Evolutionary conservation across 129 eudicot species (phyloP).

Genomic region (Dittrichia graveolens): DNA sequence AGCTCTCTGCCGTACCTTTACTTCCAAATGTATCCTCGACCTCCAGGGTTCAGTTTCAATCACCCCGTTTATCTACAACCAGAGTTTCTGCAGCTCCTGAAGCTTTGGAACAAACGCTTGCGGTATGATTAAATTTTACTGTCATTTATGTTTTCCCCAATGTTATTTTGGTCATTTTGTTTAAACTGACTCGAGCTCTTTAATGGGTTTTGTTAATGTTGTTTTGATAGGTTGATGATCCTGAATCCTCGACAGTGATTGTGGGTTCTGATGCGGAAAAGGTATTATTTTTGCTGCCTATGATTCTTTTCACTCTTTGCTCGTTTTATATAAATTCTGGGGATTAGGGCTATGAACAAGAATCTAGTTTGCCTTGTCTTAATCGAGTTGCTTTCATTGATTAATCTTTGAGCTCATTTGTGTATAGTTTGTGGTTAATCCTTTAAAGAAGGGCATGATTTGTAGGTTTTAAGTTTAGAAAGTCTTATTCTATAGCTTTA

Average conservation of each 20-base stretch:
- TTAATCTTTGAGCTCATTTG: background rate
- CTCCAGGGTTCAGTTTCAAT: constrained; percentile 33
- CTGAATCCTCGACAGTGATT: constrained; percentile 30
- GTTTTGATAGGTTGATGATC: constrained; percentile 20
- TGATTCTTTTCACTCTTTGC: background rate
- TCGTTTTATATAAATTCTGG: constrained; percentile 10
- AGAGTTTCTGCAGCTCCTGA: constrained; percentile 56
- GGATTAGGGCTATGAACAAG: constrained; percentile 19
- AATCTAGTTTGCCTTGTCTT: constrained; percentile 9
- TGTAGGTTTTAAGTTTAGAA: too few species aligned
- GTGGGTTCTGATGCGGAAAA: constrained; percentile 33
- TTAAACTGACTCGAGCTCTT: background rate
- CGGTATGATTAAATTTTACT: constrained; percentile 14
- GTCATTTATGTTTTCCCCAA: background rate
- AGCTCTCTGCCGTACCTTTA: constrained; percentile 36
- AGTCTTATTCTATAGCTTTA: too few species aligned
- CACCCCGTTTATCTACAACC: constrained; percentile 34
- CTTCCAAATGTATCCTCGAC: constrained; percentile 31
- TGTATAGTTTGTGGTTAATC: constrained; percentile 12
- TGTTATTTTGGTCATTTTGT: constrained; percentile 1
- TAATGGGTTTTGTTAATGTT: background rate
- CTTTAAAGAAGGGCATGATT: background rate
- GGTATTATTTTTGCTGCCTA: constrained; percentile 16
- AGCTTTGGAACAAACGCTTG: constrained; percentile 47
- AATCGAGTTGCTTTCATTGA: background rate